Evolutionary conservation across 768 basidiomycete genomes (phyloP), one percentile per base, ranked within the genome.

Genomic region (Suillus sp.): DNA sequence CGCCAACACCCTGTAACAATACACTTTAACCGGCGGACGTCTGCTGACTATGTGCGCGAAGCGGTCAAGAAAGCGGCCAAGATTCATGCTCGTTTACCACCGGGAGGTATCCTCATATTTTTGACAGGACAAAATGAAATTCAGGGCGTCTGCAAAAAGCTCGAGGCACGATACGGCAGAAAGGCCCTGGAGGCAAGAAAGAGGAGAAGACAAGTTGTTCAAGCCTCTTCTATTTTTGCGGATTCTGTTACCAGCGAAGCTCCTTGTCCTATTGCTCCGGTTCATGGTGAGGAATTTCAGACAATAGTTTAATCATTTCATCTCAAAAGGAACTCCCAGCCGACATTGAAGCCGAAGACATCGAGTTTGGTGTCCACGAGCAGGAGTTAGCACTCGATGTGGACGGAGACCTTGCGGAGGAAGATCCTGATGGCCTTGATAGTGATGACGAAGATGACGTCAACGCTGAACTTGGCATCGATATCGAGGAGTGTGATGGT

Each of bases 121-220:
- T 79, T 99, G 66, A 99, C 97, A 0, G 97, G 97, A 25, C 96
- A 98, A 75, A 92, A 93, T 65, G 97, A 99, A 78, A 99, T 99
- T 68, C 81, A 82, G 16, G 90, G 90, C 3, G 86, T 97, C 2
- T 96, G 93, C 72, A 82, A 85, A 69, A 89, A 86, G 71, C 76
- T 99, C 59, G 91, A 96, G 71, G 84, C 85, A 51, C 86, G 81
- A 70, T 98, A 91, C 70, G 87, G 94, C 1, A 71, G 73, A 61
- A 89, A 85, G 71, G 87, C 87, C 9, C 75, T 92, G 35, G 79
- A 84, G 60, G 80, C 79, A 56, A 84, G 83, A 70, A 80, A 77
- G 68, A 81, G 72, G 68, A 78, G 71, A 66, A 71, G 69, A 63
- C 68, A 66, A 38, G 57, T 68, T 45, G 66, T 71, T 25, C 68